Conservation (phyloP, 2,329 filamentous ascomycete genomes). For the Neophaeococcomyces mojaviensis region DNA sequence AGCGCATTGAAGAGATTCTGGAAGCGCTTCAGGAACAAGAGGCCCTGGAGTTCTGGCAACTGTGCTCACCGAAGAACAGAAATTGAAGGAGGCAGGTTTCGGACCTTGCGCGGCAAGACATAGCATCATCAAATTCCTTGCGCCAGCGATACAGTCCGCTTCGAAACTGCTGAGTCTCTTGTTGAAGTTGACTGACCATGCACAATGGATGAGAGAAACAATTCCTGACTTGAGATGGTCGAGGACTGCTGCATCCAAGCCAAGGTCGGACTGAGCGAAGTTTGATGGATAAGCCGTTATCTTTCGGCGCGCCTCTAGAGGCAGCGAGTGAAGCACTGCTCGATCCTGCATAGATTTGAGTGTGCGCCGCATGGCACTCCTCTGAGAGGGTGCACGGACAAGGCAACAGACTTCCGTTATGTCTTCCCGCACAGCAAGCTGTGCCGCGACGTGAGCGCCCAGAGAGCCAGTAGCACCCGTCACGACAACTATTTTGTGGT, state of each 20-base stretch:
- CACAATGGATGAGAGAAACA: constrained; percentile 53
- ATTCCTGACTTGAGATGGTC: constrained; percentile 34
- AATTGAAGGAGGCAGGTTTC: constrained; percentile 38
- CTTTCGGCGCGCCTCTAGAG: constrained; percentile 25
- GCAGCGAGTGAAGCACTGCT: constrained; percentile 10
- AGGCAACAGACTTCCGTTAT: constrained; percentile 50
- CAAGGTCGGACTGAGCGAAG: constrained; percentile 42
- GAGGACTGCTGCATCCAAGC: constrained; percentile 39
- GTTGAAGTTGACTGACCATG: constrained; percentile 60
- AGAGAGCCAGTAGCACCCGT: constrained; percentile 61
- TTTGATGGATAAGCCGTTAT: constrained; percentile 42
- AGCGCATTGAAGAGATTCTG: constrained; percentile 11
- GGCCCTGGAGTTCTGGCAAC: constrained; percentile 11
- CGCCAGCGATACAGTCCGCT: constrained; percentile 31
- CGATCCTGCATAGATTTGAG: constrained; percentile 34
- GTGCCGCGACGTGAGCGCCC: constrained; percentile 50
- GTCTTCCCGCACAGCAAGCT: constrained; percentile 30
- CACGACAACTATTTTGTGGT: constrained; percentile 31
- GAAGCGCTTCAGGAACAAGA: constrained; percentile 8
- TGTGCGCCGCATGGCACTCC: constrained; percentile 40
- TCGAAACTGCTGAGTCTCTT: constrained; percentile 50
- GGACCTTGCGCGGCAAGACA: constrained; percentile 28
- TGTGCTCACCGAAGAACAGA: constrained; percentile 46
- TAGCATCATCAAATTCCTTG: constrained; percentile 27
- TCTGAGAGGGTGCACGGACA: constrained; percentile 41